Conservation (phyloP, 1,284 basidiomycete genomes). For the Xanthoconium separans region DNA sequence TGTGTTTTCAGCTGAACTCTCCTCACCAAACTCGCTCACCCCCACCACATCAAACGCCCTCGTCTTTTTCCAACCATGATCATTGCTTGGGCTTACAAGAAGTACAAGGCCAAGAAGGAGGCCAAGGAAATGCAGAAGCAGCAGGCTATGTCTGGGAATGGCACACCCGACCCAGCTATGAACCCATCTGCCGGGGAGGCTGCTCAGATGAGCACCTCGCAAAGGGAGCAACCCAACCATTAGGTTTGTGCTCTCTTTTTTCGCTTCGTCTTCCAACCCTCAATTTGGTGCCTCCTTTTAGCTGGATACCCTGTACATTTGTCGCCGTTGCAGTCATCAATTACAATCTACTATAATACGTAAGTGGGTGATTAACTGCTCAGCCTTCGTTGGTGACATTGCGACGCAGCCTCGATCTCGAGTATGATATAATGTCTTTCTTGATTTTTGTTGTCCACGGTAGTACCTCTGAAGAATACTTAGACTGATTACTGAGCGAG, state of each 20-base stretch:
- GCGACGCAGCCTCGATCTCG: neutral
- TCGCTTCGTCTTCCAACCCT: neutral
- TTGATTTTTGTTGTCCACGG: constrained; percentile 1
- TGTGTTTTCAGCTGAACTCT: neutral
- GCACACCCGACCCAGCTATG: neutral
- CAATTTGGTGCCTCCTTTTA: neutral
- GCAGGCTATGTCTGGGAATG: neutral
- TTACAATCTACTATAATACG: constrained; percentile 5
- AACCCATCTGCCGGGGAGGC: neutral
- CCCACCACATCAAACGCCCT: neutral
- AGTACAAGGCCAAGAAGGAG: constrained; percentile 28
- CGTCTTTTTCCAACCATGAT: constrained; percentile 16
- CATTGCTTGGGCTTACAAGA: constrained; percentile 19
- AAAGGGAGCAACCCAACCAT: constrained; percentile 2
- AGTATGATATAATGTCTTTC: constrained; percentile 2
- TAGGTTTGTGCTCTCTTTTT: constrained; percentile 13
- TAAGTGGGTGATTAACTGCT: constrained; percentile 7
- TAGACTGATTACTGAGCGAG: neutral
- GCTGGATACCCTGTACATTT: neutral
- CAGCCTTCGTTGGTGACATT: constrained; percentile 10
- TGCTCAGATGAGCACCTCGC: neutral
- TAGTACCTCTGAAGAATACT: neutral
- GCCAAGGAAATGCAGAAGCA: constrained; percentile 15
- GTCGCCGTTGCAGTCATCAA: neutral
- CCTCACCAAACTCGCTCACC: neutral